phyloP scores from a whole-genome alignment of 805 yeast genomes.

The Sugiyamaella americana region DNA sequence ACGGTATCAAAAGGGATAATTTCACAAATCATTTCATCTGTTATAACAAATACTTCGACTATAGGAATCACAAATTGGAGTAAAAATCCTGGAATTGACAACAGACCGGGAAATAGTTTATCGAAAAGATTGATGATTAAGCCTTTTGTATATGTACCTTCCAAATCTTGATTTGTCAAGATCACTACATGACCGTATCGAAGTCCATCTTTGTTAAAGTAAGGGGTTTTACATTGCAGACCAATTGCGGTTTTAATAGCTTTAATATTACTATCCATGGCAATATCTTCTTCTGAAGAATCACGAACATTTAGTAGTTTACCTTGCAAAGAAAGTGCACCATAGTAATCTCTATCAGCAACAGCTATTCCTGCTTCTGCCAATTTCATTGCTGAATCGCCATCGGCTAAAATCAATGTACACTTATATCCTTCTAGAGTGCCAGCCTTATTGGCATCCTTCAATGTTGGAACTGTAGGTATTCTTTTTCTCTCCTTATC shows the following conservation, averaged over 20 bases:
- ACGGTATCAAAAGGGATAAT: constrained; percentile 78
- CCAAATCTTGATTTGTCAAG: constrained; percentile 99
- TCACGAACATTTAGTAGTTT: constrained; percentile 92
- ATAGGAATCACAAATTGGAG: constrained; percentile 95
- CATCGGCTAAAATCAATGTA: constrained; percentile 90
- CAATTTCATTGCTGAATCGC: constrained; percentile 88
- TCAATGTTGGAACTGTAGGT: constrained; percentile 82
- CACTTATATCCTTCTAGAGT: constrained; percentile 87
- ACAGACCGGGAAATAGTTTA: constrained; percentile 86
- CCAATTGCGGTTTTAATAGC: constrained; percentile 95
- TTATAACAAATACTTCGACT: constrained; percentile 74
- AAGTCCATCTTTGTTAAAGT: constrained; percentile 63
- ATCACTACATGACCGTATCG: constrained; percentile 97
- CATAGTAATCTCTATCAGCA: constrained; percentile 91
- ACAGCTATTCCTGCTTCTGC: constrained; percentile 93
- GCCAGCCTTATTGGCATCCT: constrained; percentile 96
- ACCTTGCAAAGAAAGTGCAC: constrained; percentile 94
- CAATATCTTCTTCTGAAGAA: constrained; percentile 91
- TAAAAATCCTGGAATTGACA: constrained; percentile 85
- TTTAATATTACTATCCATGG: constrained; percentile 89
- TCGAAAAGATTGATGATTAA: constrained; percentile 88
- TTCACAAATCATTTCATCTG: constrained; percentile 37
- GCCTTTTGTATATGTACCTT: constrained; percentile 97
- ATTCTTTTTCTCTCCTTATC: constrained; percentile 86
- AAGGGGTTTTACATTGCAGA: constrained; percentile 82